These are phyloP conservation scores for Pichia sp. DNA, from an alignment of 1,139 yeast genomes.

Conservation along the genomic window DNA sequence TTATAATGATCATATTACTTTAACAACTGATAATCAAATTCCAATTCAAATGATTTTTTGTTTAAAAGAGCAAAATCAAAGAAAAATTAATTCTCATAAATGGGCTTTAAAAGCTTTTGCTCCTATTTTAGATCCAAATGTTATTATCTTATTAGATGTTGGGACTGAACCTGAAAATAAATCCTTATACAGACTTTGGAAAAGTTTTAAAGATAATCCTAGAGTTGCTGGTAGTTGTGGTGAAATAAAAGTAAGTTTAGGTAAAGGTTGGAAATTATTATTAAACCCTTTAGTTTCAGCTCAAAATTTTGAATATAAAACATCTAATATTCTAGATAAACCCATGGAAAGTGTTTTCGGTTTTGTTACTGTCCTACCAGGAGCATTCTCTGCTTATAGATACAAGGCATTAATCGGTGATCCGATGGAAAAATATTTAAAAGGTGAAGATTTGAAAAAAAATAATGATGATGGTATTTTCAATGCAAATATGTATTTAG, in stretches of 20 bases:
- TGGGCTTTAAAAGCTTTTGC: slow-evolving; percentile 84
- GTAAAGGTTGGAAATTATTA: slow-evolving; percentile 40
- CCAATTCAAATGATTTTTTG: slow-evolving; percentile 77
- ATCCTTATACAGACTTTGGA: slow-evolving; percentile 72
- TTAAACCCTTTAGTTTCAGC: slow-evolving; percentile 76
- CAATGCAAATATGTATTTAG: slow-evolving; percentile 76
- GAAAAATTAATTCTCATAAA: slow-evolving; percentile 76
- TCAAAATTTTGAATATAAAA: slow-evolving; percentile 79
- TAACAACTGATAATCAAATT: slow-evolving; percentile 49
- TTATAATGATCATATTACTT: slow-evolving; percentile 41
- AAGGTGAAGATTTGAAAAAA: slow-evolving; percentile 66
- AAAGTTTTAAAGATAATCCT: slow-evolving; percentile 56
- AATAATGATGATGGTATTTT: slow-evolving; percentile 57
- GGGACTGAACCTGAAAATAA: slow-evolving; percentile 73
- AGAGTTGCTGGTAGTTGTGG: slow-evolving; percentile 89
- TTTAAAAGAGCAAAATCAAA: slow-evolving; percentile 66
- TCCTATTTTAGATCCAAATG: slow-evolving; percentile 62
- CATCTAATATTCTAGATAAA: slow-evolving; percentile 75
- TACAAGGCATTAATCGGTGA: slow-evolving; percentile 69
- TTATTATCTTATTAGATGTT: slow-evolving; percentile 68
- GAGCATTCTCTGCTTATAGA: slow-evolving; percentile 82
- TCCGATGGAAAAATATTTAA: slow-evolving; percentile 72
- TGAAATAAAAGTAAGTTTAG: slow-evolving; percentile 67
- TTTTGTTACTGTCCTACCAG: slow-evolving; percentile 75
- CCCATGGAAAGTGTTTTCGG: slow-evolving; percentile 83